phyloP scores from a whole-genome alignment of 306 rosid genomes.

The Benincasa hispida region DNA sequence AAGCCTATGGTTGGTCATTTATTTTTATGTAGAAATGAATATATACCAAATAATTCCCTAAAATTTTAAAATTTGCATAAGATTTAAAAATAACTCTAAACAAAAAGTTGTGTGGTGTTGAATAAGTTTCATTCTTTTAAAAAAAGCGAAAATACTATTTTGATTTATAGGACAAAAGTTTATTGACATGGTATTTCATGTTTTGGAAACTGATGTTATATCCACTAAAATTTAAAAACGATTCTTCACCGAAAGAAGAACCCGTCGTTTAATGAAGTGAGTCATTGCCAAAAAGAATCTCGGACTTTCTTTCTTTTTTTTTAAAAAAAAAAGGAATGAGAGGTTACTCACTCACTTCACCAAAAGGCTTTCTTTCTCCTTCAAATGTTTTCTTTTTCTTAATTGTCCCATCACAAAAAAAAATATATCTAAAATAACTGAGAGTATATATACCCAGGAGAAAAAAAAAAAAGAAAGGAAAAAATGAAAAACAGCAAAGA shows the following conservation, averaged over 20 bases:
- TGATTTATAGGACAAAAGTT: neutral
- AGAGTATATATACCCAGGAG: neutral
- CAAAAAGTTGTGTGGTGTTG: neutral
- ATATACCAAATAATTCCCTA: neutral
- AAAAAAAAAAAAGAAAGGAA: neutral
- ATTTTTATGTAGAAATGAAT: neutral
- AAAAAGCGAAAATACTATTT: neutral
- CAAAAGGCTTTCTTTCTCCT: neutral
- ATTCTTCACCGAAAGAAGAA: neutral
- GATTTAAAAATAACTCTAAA: neutral
- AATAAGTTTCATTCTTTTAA: neutral
- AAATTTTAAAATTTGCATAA: neutral
- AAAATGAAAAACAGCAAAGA: neutral
- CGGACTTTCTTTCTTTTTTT: neutral
- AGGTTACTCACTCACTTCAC: neutral
- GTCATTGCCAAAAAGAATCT: neutral
- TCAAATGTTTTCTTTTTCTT: neutral
- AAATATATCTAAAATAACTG: neutral
- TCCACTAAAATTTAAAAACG: neutral
- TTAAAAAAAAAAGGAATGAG: neutral
- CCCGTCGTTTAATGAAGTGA: neutral
- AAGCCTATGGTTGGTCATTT: too few species aligned
- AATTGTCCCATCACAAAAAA: conserved; percentile 1
- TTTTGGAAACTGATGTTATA: neutral
- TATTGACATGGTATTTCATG: neutral